Base-by-base conservation (phyloP, 805 yeast genomes). In the Saturnispora kantuleensis region DNA sequence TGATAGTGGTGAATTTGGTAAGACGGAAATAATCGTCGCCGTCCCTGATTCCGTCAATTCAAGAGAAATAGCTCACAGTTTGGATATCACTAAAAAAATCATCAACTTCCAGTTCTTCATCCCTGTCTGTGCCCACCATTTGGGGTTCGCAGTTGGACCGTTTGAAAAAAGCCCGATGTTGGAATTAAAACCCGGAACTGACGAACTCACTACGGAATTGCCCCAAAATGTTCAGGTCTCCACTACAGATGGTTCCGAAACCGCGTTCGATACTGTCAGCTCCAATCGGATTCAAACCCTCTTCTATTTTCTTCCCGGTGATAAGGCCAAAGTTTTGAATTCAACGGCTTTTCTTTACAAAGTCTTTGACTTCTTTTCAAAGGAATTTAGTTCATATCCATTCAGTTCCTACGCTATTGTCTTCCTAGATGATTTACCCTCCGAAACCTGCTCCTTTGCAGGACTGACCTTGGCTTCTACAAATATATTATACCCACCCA, bases 81-180 rank as follows among this genome's bases (percentile, higher is more conserved):
- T 76, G 5, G 95, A 88, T 59, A 59, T 74, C 31, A 70, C 82
- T 4, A 86, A 86, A 57, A 90, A 88, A 53, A 70, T 81, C 1
- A 84, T 83, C 1, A 70, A 82, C 2, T 89, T 87, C 76, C 41
- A 70, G 78, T 16, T 90, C 80, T 81, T 80, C 56, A 84, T 81
- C 45, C 96, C 97, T 1, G 83, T 87, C 1, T 81, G 95, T 32
- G 86, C 98, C 1, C 97, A 89, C 53, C 97, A 90, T 61, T 70
- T 93, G 16, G 97, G 97, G 0, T 93, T 95, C 81, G 89, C 95
- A 0, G 76, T 88, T 4, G 98, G 97, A 0, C 81, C 95, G 2
- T 93, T 90, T 59, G 79, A 80, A 35, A 74, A 75, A 44, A 65
- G 78, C 2, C 75, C 78, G 0, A 54, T 87, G 29, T 60, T 78